A percentile compares a stretch with the other conserved stretches of the same genome.
phyloP scores from a whole-genome alignment of 176 grass and related monocot genomes.

The Aegilops longissima region DNA sequence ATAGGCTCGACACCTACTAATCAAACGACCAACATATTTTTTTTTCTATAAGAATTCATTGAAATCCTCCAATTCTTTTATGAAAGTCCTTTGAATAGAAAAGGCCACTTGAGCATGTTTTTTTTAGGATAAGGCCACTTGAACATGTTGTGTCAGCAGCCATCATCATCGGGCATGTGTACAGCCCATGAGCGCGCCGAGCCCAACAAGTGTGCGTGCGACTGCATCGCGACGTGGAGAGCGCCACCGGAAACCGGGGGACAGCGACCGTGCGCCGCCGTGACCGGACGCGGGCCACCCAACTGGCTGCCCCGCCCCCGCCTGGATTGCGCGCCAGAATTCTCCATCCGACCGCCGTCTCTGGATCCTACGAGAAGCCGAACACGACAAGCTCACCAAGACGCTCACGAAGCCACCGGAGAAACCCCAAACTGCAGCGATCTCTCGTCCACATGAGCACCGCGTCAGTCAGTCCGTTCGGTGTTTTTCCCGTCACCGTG shows the following conservation, averaged over 20 bases:
- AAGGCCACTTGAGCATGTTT: no score
- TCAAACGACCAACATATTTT: no score
- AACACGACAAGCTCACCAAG: background rate
- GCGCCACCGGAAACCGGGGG: background rate
- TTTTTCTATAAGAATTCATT: no score
- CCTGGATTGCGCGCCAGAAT: background rate
- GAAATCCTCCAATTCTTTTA: no score
- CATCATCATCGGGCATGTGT: background rate
- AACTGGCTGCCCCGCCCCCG: background rate
- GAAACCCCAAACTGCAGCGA: background rate
- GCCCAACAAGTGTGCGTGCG: conserved; percentile 10
- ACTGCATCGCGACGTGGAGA: background rate
- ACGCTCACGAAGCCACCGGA: conserved; percentile 30
- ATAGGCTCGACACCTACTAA: no score
- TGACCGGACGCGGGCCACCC: background rate
- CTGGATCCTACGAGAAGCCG: conserved; percentile 28
- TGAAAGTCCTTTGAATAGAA: no score
- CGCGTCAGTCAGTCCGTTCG: no score
- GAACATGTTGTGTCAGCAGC: no score
- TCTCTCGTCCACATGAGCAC: background rate
- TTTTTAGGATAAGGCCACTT: no score
- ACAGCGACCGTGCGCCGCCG: background rate
- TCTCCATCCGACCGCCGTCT: background rate
- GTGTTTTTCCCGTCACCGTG: background rate
- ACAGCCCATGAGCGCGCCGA: background rate